Evolutionary conservation across 768 basidiomycete species (phyloP).

Genomic region (Trametes cingulata): DNA sequence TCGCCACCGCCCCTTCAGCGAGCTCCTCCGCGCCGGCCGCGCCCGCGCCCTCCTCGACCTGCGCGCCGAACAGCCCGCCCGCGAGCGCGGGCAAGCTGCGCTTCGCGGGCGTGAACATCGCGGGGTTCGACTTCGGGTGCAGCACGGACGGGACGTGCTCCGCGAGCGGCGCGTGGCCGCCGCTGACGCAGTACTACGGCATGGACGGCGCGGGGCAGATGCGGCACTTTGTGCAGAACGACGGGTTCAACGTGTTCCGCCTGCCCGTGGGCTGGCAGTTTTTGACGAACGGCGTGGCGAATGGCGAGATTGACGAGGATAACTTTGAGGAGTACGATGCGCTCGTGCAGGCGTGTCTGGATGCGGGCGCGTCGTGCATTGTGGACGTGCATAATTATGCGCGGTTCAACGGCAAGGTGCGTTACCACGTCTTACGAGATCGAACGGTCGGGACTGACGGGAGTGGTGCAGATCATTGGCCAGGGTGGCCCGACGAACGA

Average conservation of each 20-base stretch:
- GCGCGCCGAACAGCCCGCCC: constrained; percentile 10
- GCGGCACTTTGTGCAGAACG: constrained; percentile 33
- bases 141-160: constrained; percentile 47
- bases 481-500: constrained; percentile 45
- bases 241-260: constrained; percentile 18
- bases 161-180: constrained; percentile 39
- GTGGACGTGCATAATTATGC: constrained; percentile 62
- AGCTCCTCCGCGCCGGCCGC: constrained; percentile 18
- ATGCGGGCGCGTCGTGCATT: constrained; percentile 44
- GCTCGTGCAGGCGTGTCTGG: constrained; percentile 48
- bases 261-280: constrained; percentile 23
- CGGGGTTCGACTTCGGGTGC: constrained; percentile 36
- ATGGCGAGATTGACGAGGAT: constrained; percentile 43
- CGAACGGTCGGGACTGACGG: neutral
- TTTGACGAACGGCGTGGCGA: constrained; percentile 43
- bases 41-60: neutral
- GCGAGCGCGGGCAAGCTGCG: constrained; percentile 31
- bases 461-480: constrained; percentile 30
- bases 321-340: constrained; percentile 45
- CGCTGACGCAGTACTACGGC: constrained; percentile 48
- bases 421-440: neutral
- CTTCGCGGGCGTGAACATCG: constrained; percentile 50
- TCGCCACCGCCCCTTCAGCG: constrained; percentile 4
- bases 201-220: constrained; percentile 23
- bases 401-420: constrained; percentile 47